A percentile compares a stretch with the other conserved stretches of the same genome.
phyloP scores from a whole-genome alignment of 164 flowering plant genomes.

The Chimonanthus salicifolius region DNA sequence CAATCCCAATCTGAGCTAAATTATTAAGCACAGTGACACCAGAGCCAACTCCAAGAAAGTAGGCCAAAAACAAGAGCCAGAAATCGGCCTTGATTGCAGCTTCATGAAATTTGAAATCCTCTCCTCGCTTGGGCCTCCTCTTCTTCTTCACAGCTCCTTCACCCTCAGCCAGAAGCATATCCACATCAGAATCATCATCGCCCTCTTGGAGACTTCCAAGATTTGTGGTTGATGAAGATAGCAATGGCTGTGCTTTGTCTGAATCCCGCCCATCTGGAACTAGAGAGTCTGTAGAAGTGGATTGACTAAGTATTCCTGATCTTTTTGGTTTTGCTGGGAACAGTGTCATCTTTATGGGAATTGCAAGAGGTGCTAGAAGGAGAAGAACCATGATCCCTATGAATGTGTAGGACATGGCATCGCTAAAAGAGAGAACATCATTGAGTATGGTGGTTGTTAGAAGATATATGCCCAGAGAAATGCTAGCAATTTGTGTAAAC shows the following conservation, averaged over 20 bases:
- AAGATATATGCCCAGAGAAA: slow-evolving; percentile 63
- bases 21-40: slow-evolving; percentile 94
- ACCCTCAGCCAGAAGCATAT: slow-evolving; percentile 78
- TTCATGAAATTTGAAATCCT: slow-evolving; percentile 68
- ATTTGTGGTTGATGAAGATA: slow-evolving; percentile 48
- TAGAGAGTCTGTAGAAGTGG: slow-evolving; percentile 28
- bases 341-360: slow-evolving; percentile 85
- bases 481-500: slow-evolving; percentile 59
- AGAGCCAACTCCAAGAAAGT: slow-evolving; percentile 81
- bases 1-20: slow-evolving; percentile 83
- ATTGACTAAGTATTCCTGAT: slow-evolving; percentile 17
- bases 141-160: slow-evolving; percentile 90
- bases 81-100: slow-evolving; percentile 84
- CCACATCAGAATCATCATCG: slow-evolving; percentile 52
- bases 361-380: slow-evolving; percentile 76
- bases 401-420: slow-evolving; percentile 36
- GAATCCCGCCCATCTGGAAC: slow-evolving; percentile 24
- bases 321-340: slow-evolving; percentile 33
- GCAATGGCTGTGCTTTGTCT: slow-evolving; percentile 40
- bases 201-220: slow-evolving; percentile 47
- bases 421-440: slow-evolving; percentile 32
- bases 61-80: slow-evolving; percentile 86
- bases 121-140: slow-evolving; percentile 76
- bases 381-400: slow-evolving; percentile 57
- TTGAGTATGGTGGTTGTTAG: slow-evolving; percentile 52